Evolutionary conservation across 495 filamentous ascomycete species (phyloP).

Genomic region (Baudoinia panamericana): DNA sequence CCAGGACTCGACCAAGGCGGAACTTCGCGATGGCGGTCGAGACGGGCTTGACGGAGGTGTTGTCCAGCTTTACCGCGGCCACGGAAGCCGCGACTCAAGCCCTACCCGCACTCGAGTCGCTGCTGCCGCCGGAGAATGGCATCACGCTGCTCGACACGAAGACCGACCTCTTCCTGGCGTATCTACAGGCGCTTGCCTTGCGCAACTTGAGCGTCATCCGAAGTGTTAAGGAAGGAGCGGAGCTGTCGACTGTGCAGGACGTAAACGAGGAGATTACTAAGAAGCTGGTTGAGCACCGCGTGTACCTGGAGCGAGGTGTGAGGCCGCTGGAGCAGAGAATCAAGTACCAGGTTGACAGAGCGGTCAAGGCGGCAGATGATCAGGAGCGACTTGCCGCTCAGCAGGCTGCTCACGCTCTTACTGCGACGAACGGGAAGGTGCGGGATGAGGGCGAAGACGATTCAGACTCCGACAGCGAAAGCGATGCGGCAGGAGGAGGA

Average conservation of each 20-base stretch:
- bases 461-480: conserved; percentile 42
- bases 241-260: conserved; percentile 1
- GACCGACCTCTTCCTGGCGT: conserved; percentile 88
- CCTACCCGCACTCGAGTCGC: conserved; percentile 4
- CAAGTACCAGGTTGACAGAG: conserved; percentile 83
- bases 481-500: conserved; percentile 44
- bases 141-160: conserved; percentile 91
- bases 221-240: conserved; percentile 24
- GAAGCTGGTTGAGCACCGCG: conserved; percentile 70
- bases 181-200: conserved; percentile 88
- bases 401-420: conserved; percentile 8
- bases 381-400: conserved; percentile 30
- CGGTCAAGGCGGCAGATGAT: conserved; percentile 75
- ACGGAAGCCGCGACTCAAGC: conserved; percentile 7
- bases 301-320: conserved; percentile 84
- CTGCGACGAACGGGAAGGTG: conserved; percentile 17
- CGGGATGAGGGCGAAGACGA: conserved; percentile 38
- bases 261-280: conserved; percentile 51
- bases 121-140: conserved; percentile 58
- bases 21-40: conserved; percentile 17
- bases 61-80: conserved; percentile 16
- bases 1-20: too few species aligned
- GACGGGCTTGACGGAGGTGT: conserved; percentile 1
- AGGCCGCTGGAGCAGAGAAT: conserved; percentile 76
- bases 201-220: conserved; percentile 72